Evolutionary conservation across 1,284 basidiomycete genomes (phyloP).

Genomic region (Melampsora larici-populina): DNA sequence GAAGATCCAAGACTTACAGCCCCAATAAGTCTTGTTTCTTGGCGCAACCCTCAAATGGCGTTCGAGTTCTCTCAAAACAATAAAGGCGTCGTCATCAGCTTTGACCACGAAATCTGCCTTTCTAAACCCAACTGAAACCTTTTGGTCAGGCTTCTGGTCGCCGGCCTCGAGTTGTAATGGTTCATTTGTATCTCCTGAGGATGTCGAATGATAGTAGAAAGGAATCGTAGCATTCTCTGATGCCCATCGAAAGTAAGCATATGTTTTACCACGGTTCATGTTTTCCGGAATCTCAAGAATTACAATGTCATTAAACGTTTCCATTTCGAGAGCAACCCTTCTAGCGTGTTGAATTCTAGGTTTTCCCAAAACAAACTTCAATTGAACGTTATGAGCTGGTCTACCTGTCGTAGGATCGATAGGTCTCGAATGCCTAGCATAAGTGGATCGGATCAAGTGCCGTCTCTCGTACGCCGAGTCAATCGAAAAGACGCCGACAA

Average conservation of each 20-base stretch:
- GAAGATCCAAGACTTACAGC: slow-evolving; percentile 59
- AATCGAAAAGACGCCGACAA: slow-evolving; percentile 86
- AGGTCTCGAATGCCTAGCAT: slow-evolving; percentile 67
- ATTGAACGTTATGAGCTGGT: slow-evolving; percentile 68
- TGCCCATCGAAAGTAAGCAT: slow-evolving; percentile 73
- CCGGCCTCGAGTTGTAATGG: slow-evolving; percentile 31
- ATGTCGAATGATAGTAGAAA: slow-evolving; percentile 47
- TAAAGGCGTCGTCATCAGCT: slow-evolving; percentile 88
- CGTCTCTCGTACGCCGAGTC: slow-evolving; percentile 81
- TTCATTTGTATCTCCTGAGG: slow-evolving; percentile 43
- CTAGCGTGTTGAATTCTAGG: slow-evolving; percentile 75
- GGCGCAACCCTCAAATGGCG: slow-evolving; percentile 73
- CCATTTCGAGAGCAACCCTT: slow-evolving; percentile 80
- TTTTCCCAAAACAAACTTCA: slow-evolving; percentile 86
- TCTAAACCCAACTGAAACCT: slow-evolving; percentile 60
- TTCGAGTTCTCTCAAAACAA: slow-evolving; percentile 89
- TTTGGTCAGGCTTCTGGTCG: slow-evolving; percentile 52
- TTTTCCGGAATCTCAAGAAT: slow-evolving; percentile 81
- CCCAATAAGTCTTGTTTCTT: slow-evolving; percentile 78
- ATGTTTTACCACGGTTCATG: slow-evolving; percentile 78
- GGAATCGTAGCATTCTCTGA: slow-evolving; percentile 87
- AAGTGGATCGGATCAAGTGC: slow-evolving; percentile 83
- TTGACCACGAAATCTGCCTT: slow-evolving; percentile 79
- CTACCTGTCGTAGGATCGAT: slow-evolving; percentile 52
- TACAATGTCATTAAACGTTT: slow-evolving; percentile 85